Base-by-base conservation (phyloP, 1,284 basidiomycete species). In the Tylopilus orsonianus region DNA sequence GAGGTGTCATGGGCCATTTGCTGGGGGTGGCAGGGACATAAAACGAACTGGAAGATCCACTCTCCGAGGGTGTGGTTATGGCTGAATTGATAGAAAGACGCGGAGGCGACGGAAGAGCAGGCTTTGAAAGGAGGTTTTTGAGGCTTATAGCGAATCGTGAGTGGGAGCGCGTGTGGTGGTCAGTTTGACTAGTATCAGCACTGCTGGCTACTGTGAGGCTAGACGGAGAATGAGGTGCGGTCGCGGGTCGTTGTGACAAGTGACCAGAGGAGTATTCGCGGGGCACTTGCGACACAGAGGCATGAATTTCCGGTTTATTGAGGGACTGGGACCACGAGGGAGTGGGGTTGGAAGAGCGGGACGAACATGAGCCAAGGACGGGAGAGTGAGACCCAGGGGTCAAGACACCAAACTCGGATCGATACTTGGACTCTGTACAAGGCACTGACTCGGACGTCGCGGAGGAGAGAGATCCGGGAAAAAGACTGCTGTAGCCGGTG, bases 61-160 rank as follows among this genome's bases (percentile, higher is more conserved):
- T 46, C 10, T 52, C 56, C 1, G 58, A 42, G 2, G 56, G 49
- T 2, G 40, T 22, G 4, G 35, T 23, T 0, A 23, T 36, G 7
- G 43, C 12, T 4, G 63, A 66, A 9, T 52, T 53, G 22, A 62
- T 32, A n/a, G 62, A 54, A 38, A 59, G 42, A 0, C 60, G 60
- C 2, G 65, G 51, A 16, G 63, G 52, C 0, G 61, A 66, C 1
- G 54, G 46, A 4, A 46, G 5, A 0, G 37, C 16, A 6, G 64
- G 50, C 37, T 52, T 64, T 3, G 53, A 53, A 12, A 65, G 50
- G 3, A 68, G 40, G 20, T 41, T 66, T 52, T 65, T 65, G 2
- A 68, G 61, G 37, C 51, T 61, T n/a, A 55, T 26, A 3, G 60
- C 39, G 9, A 67, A 24, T 16, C 63, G 51, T n/a, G 61, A 63